Evolutionary conservation across 352 stramenopile genomes (phyloP).

Genomic region (Pythium chondricola): DNA sequence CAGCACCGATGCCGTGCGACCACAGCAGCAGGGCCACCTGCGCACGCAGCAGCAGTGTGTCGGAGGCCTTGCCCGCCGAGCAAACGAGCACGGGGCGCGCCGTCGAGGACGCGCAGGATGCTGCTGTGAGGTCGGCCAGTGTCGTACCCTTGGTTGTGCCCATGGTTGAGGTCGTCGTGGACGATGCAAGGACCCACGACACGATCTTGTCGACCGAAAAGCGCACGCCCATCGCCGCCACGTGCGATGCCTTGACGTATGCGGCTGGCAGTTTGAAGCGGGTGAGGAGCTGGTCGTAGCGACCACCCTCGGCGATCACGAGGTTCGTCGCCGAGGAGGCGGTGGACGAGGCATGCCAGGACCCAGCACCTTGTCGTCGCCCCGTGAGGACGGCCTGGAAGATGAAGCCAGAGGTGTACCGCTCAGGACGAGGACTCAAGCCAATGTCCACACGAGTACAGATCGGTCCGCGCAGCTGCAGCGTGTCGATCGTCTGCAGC

Average conservation of each 20-base stretch:
- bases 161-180: constrained; percentile 2
- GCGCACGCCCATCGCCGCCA: constrained; percentile 77
- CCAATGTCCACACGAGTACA: constrained; percentile 71
- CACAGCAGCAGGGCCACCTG: constrained; percentile 76
- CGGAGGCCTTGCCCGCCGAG: constrained; percentile 61
- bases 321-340: constrained; percentile 33
- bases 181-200: constrained; percentile 46
- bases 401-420: constrained; percentile 76
- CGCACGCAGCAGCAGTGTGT: constrained; percentile 72
- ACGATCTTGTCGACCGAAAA: constrained; percentile 87
- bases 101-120: constrained; percentile 28
- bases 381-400: constrained; percentile 75
- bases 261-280: constrained; percentile 79
- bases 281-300: constrained; percentile 76
- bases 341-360: constrained; percentile 13
- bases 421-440: constrained; percentile 62
- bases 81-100: constrained; percentile 66
- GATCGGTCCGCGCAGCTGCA: constrained; percentile 48
- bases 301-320: constrained; percentile 76
- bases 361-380: constrained; percentile 7
- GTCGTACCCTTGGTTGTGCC: constrained; percentile 19
- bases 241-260: constrained; percentile 60
- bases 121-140: constrained; percentile 1
- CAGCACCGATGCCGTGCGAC: constrained; percentile 58
- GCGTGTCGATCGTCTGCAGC: constrained; percentile 67